Percentiles rank a stretch among this genome's conserved stretches.
These are phyloP conservation scores for Madurella mycetomatis DNA, from an alignment of 2,329 filamentous ascomycete genomes.

Conservation along the genomic window DNA sequence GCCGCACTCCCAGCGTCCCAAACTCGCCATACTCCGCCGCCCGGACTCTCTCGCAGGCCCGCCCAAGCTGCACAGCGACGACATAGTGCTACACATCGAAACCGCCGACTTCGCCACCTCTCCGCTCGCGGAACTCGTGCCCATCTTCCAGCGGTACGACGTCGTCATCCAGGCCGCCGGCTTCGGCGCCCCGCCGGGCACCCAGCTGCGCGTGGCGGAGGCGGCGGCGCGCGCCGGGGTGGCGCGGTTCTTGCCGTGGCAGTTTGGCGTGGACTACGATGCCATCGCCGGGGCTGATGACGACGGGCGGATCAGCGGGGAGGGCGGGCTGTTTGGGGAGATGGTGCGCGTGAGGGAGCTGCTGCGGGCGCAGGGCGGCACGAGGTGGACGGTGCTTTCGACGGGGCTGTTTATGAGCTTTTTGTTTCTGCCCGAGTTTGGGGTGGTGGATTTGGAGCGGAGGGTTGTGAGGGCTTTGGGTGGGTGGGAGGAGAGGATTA, in stretches of 20 bases:
- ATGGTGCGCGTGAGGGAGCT: constrained; percentile 55
- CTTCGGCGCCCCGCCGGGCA: constrained; percentile 51
- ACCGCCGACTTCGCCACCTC: constrained; percentile 41
- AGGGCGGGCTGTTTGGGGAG: constrained; percentile 63
- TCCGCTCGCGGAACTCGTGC: constrained; percentile 35
- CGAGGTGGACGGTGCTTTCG: constrained; percentile 61
- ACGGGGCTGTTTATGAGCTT: constrained; percentile 69
- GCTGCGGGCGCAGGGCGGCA: constrained; percentile 44
- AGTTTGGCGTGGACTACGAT: constrained; percentile 71
- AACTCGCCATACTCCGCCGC: constrained; percentile 53
- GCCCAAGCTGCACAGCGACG: too few species aligned
- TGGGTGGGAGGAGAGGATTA: constrained; percentile 58
- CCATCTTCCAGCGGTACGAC: constrained; percentile 43
- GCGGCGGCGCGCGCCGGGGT: constrained; percentile 51
- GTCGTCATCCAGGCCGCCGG: constrained; percentile 59
- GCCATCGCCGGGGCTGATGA: constrained; percentile 53
- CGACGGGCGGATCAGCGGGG: constrained; percentile 52
- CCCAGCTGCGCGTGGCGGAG: constrained; percentile 52
- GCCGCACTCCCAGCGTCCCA: too few species aligned
- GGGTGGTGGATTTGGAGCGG: constrained; percentile 50
- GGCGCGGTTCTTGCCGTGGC: constrained; percentile 62
- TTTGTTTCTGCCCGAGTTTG: constrained; percentile 59
- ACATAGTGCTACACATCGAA: constrained; percentile 40
- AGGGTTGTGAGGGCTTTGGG: constrained; percentile 51
- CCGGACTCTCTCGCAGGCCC: constrained; percentile 40